Conservation (phyloP, 2,329 filamentous ascomycete genomes). For the Nakataea oryzae region DNA sequence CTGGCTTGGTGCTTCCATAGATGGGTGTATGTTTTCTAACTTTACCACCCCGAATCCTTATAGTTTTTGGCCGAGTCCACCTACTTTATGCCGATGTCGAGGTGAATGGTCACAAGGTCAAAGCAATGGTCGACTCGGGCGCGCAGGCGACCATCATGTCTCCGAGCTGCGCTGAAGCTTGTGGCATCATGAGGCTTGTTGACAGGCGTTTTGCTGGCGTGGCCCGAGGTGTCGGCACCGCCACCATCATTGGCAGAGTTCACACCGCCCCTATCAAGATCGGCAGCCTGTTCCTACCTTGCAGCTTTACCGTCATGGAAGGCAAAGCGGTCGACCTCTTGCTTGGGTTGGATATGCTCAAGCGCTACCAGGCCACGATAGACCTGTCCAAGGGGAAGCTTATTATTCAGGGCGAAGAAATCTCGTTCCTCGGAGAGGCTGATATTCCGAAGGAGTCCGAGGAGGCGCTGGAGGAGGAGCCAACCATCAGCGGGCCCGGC, state of each 20-base stretch:
- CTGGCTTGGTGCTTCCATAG: neutral
- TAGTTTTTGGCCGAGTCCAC: slow-evolving; percentile 88
- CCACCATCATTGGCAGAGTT: slow-evolving; percentile 86
- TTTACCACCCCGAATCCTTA: neutral
- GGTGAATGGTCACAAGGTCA: slow-evolving; percentile 85
- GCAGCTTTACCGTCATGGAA: slow-evolving; percentile 98
- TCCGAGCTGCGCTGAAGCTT: slow-evolving; percentile 78
- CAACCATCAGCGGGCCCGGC: slow-evolving; percentile 72
- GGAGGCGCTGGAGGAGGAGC: slow-evolving; percentile 64
- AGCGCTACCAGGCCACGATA: slow-evolving; percentile 86
- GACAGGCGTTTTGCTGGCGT: slow-evolving; percentile 88
- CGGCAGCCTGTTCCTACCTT: slow-evolving; percentile 75
- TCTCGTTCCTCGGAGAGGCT: slow-evolving; percentile 82
- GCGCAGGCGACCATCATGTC: slow-evolving; percentile 99
- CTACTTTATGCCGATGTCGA: slow-evolving; percentile 96
- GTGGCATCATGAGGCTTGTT: slow-evolving; percentile 92
- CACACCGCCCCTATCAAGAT: slow-evolving; percentile 94
- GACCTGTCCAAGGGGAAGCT: slow-evolving; percentile 78
- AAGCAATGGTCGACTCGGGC: slow-evolving; percentile 93
- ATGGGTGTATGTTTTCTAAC: slow-evolving; percentile 4
- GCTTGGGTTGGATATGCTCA: slow-evolving; percentile 92
- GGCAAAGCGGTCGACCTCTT: slow-evolving; percentile 92
- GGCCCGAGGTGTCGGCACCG: slow-evolving; percentile 87
- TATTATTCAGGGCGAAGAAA: slow-evolving; percentile 78
- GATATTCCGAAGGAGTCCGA: slow-evolving; percentile 85